Evolutionary conservation across 805 yeast genomes (phyloP), one percentile per base, ranked within the genome.

Genomic region (Scheffersomyces stipitis): DNA sequence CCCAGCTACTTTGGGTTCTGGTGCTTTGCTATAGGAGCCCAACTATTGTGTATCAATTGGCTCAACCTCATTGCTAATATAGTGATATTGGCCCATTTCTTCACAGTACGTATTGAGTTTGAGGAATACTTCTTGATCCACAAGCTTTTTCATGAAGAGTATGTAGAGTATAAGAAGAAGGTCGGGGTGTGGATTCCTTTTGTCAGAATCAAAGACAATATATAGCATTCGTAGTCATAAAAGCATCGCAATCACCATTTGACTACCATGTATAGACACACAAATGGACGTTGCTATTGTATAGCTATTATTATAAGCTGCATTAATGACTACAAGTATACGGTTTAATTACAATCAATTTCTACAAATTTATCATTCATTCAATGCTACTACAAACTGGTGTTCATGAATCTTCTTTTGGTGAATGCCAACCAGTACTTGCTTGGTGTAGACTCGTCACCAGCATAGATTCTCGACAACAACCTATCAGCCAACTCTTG

Each of bases 381-480:
- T 10, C 7, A 10, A 7, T 7, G 7, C 7, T 10, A 7, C 24
- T 57, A 83, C 52, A 87, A 73, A 49, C 85, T 78, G 64, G 90
- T 87, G 69, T 93, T 93, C 99, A 93, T 93, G 61, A 93, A 93
- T 60, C 87, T 80, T 66, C 95, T 84, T 68, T 93, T 82, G 27
- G 96, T 86, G 63, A 93, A 93, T 2, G 97, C 96, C 54, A 93
- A 68, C 99, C 99, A 93, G 67, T 77, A 82, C 63, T 91, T 93
- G 51, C 91, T 84, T 26, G 99, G 98, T 18, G 44, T 46, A 7
- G 66, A 54, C 34, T 66, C 69, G 35, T 76, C 79, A 12, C 78
- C 85, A 23, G 65, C 72, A 58, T 86, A 88, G 30, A 93, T 69
- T 54, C 89, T 75, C 49, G 73, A 78, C 48, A 91, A 71, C 56